These are phyloP conservation scores for Lactarius deliciosus DNA, from an alignment of 768 basidiomycete species.

Conservation along the genomic window DNA sequence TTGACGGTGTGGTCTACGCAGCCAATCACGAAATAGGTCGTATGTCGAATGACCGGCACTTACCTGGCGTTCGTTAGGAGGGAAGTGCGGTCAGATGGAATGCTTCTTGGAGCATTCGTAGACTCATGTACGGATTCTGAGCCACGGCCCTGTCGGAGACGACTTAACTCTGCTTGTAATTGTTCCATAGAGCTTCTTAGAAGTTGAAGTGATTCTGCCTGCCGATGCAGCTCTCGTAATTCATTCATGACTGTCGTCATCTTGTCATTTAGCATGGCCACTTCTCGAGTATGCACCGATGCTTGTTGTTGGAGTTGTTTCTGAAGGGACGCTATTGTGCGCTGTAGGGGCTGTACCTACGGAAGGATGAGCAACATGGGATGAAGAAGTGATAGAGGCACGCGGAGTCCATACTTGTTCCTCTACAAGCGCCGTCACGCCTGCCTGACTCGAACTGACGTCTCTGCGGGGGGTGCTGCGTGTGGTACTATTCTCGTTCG, in stretches of 20 bases:
- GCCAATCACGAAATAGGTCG: not conserved
- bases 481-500: constrained; percentile 8
- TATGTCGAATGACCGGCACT: not conserved
- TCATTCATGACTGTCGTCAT: constrained; percentile 22
- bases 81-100: constrained; percentile 15
- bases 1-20: constrained; percentile 6
- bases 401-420: constrained; percentile 19
- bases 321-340: constrained; percentile 24
- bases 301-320: constrained; percentile 27
- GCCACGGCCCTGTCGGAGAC: constrained; percentile 9
- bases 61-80: constrained; percentile 18
- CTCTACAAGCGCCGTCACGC: constrained; percentile 18
- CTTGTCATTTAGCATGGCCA: constrained; percentile 23
- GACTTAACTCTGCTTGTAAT: constrained; percentile 26
- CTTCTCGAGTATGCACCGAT: constrained; percentile 22
- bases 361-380: constrained; percentile 3
- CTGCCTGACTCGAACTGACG: constrained; percentile 1
- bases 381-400: not conserved
- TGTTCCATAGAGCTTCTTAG: constrained; percentile 25
- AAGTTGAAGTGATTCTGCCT: constrained; percentile 25
- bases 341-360: constrained; percentile 26
- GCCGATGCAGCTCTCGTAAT: constrained; percentile 23
- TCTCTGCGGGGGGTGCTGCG: constrained; percentile 5
- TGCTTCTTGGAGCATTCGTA: constrained; percentile 17
- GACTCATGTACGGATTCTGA: constrained; percentile 24